These are phyloP conservation scores for Mollisia scopiformis DNA, from an alignment of 2,329 filamentous ascomycete genomes.

Conservation along the genomic window DNA sequence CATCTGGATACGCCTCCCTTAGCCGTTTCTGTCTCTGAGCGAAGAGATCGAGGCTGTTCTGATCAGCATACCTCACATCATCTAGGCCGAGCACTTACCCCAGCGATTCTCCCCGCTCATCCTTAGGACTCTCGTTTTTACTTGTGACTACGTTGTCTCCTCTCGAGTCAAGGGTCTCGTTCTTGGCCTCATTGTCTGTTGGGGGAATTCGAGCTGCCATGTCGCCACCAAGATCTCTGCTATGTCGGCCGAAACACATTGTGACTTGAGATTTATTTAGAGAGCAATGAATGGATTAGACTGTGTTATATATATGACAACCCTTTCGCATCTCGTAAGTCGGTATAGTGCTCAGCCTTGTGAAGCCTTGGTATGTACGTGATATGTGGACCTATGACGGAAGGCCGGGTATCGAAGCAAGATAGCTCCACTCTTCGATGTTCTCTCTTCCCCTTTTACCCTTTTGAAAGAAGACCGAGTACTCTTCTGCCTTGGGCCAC, in stretches of 20 bases:
- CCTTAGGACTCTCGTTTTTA: not conserved
- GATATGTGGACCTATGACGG: not conserved
- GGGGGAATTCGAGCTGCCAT: not conserved
- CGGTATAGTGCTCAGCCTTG: not conserved
- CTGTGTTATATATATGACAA: no score
- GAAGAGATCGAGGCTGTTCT: not conserved
- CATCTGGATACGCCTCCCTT: conserved; percentile 1
- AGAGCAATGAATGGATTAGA: no score
- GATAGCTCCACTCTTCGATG: no score
- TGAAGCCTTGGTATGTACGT: conserved; percentile 1
- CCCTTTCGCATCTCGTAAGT: no score
- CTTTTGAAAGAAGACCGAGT: no score
- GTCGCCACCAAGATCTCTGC: not conserved
- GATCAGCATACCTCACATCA: not conserved
- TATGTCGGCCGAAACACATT: conserved; percentile 5
- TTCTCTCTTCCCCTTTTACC: no score
- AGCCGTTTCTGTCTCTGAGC: not conserved
- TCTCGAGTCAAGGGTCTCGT: not conserved
- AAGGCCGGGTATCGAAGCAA: no score
- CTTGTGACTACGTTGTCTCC: not conserved
- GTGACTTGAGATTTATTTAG: not conserved
- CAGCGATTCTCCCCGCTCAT: conserved; percentile 1
- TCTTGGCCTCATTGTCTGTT: not conserved
- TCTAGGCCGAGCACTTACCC: not conserved
- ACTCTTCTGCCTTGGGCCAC: no score